Percentiles rank a stretch among this genome's conserved stretches.
Evolutionary conservation across 208 protist species (phyloP).

Genomic region (Trypanosoma boissoni): DNA sequence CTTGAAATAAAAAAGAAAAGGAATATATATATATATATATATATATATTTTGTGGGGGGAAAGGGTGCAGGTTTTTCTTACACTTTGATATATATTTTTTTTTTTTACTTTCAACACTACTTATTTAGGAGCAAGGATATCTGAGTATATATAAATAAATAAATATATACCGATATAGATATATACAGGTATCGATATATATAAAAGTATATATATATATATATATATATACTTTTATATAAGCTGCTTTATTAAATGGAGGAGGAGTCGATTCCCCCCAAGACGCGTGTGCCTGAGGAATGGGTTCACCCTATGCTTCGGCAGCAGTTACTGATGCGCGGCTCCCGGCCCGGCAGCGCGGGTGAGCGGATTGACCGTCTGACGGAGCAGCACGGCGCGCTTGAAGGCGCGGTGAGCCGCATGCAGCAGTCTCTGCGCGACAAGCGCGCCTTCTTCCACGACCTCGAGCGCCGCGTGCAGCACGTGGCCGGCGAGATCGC

Average conservation of each 20-base stretch:
- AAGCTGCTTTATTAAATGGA: constrained; percentile 1
- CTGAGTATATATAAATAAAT: no score
- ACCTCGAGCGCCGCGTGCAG: constrained; percentile 13
- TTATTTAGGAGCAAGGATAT: no score
- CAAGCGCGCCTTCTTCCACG: constrained; percentile 22
- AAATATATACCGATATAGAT: no score
- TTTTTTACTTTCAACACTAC: constrained; percentile 12
- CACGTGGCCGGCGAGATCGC: constrained; percentile 11
- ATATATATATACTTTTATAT: neutral
- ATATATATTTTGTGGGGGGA: no score
- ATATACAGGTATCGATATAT: no score
- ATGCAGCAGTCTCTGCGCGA: constrained; percentile 31
- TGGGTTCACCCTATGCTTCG: constrained; percentile 76
- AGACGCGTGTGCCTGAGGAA: constrained; percentile 28
- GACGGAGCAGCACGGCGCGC: constrained; percentile 21
- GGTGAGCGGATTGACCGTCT: constrained; percentile 30
- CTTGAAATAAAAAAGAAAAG: no score
- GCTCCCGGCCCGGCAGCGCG: neutral
- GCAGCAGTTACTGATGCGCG: constrained; percentile 30
- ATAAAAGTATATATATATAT: neutral
- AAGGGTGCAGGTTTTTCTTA: no score
- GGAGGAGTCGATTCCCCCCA: constrained; percentile 23
- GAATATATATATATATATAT: no score
- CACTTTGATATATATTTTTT: no score
- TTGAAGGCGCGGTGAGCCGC: constrained; percentile 2